These are phyloP conservation scores for Amauroascus niger DNA, from an alignment of 2,329 filamentous ascomycete genomes.

Conservation along the genomic window DNA sequence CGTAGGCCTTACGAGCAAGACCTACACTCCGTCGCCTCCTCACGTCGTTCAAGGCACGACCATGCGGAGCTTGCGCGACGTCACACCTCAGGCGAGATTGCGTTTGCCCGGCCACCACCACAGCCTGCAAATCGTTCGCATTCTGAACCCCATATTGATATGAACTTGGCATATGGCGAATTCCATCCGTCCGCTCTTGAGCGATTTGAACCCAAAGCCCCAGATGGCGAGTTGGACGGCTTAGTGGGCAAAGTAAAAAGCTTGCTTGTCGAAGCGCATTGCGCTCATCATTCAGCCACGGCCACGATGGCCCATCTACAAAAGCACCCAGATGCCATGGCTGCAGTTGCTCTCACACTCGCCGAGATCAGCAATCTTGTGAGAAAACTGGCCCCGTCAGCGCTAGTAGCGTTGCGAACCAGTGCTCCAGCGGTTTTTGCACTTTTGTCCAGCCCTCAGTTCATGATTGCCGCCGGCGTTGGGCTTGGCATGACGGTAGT, in stretches of 20 bases:
- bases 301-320: constrained; percentile 73
- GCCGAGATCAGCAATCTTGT: constrained; percentile 80
- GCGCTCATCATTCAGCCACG: constrained; percentile 72
- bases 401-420: constrained; percentile 64
- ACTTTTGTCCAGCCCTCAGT: constrained; percentile 80
- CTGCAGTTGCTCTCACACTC: constrained; percentile 83
- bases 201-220: constrained; percentile 36
- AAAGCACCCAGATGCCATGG: constrained; percentile 79
- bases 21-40: constrained; percentile 20
- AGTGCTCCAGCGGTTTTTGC: constrained; percentile 79
- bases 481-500: constrained; percentile 90
- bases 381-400: constrained; percentile 72
- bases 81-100: constrained; percentile 32
- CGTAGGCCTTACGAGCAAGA: constrained; percentile 26
- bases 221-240: constrained; percentile 50
- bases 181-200: constrained; percentile 55
- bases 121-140: constrained; percentile 19
- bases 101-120: constrained; percentile 6
- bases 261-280: constrained; percentile 78
- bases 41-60: constrained; percentile 13
- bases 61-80: constrained; percentile 26
- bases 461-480: constrained; percentile 82
- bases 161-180: constrained; percentile 85
- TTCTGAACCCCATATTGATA: constrained; percentile 52
- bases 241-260: constrained; percentile 66